These are phyloP conservation scores for Colletotrichum shisoi DNA, from an alignment of 2,329 filamentous ascomycete genomes.

Conservation along the genomic window DNA sequence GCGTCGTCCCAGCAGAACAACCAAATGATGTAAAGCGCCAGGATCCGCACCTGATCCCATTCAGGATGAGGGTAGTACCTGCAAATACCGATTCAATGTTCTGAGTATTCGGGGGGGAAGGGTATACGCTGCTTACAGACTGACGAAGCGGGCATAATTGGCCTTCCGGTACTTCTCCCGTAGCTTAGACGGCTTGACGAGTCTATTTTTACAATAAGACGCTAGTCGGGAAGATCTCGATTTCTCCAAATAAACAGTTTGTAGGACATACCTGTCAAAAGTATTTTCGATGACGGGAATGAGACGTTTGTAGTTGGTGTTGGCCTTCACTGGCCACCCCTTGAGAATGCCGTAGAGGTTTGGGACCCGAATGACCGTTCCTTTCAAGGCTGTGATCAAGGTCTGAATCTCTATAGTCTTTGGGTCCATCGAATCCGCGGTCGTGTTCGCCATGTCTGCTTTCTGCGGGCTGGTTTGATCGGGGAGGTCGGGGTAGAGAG, in stretches of 20 bases:
- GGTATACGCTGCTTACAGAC: slow-evolving; percentile 14
- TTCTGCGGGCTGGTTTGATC: not conserved
- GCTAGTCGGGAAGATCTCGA: not conserved
- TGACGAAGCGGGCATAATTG: slow-evolving; percentile 32
- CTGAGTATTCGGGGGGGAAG: not conserved
- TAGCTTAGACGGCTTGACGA: slow-evolving; percentile 16
- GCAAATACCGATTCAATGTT: not conserved
- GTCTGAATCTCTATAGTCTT: slow-evolving; percentile 4
- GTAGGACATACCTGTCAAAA: slow-evolving; percentile 20
- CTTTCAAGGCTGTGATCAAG: slow-evolving; percentile 42
- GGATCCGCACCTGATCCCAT: slow-evolving; percentile 38
- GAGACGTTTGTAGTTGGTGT: slow-evolving; percentile 41
- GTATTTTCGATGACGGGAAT: slow-evolving; percentile 40
- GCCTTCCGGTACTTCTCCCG: slow-evolving; percentile 28
- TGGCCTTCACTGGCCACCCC: slow-evolving; percentile 43
- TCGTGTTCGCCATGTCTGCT: not conserved
- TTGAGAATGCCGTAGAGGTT: slow-evolving; percentile 43
- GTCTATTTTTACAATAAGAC: not conserved
- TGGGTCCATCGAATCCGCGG: not conserved
- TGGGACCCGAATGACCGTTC: slow-evolving; percentile 45
- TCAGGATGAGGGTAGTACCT: slow-evolving; percentile 43
- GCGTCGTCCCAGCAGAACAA: slow-evolving; percentile 49
- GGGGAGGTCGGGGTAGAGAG: too few species aligned
- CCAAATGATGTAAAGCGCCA: slow-evolving; percentile 45
- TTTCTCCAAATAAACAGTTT: not conserved